phyloP scores from a whole-genome alignment of 129 eudicot genomes.

The Tagetes patula region DNA sequence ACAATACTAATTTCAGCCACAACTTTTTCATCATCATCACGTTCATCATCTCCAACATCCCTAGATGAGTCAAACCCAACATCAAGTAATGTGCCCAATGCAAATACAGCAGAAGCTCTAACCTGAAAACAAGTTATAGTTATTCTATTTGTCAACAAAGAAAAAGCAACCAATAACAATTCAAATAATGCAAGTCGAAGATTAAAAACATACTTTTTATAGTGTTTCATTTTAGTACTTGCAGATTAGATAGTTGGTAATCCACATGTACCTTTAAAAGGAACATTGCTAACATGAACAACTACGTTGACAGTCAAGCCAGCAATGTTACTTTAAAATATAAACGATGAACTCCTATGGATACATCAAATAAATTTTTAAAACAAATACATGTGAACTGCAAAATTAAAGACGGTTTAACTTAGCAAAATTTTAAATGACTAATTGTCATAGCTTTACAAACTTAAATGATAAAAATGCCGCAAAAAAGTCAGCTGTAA shows the following conservation, averaged over 20 bases:
- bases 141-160: background rate
- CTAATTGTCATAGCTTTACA: background rate
- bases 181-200: background rate
- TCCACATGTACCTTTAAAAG: background rate
- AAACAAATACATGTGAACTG: background rate
- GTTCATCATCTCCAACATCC: slow-evolving; percentile 80
- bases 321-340: background rate
- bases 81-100: slow-evolving; percentile 81
- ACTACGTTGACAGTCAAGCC: background rate
- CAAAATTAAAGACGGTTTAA: background rate
- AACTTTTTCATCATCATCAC: slow-evolving; percentile 91
- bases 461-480: background rate
- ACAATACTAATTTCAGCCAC: slow-evolving; percentile 73
- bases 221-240: background rate
- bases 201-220: background rate
- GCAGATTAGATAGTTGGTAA: background rate
- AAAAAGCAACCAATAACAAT: background rate
- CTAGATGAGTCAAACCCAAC: slow-evolving; percentile 81
- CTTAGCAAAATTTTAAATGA: background rate
- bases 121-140: slow-evolving; percentile 50
- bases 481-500: background rate
- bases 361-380: background rate
- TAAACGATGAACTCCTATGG: background rate
- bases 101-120: slow-evolving; percentile 95
- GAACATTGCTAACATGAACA: background rate